These are phyloP conservation scores for Trichoderma brevicompactum DNA, from an alignment of 2,329 filamentous ascomycete species.

Conservation along the genomic window DNA sequence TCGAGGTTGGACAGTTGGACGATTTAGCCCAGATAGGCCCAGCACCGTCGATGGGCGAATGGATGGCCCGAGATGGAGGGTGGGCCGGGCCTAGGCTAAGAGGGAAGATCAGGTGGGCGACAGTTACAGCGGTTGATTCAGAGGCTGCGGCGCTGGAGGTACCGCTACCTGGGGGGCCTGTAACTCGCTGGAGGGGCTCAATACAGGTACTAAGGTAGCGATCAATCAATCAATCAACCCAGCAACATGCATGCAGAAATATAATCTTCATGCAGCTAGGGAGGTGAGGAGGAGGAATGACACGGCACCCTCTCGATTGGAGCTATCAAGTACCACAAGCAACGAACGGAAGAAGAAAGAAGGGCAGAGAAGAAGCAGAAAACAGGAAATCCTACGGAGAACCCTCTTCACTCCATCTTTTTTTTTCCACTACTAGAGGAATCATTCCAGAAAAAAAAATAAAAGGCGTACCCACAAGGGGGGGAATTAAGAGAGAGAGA, in stretches of 20 bases:
- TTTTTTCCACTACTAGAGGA: constrained; percentile 3
- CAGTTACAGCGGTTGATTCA: constrained; percentile 5
- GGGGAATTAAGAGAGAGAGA: neutral
- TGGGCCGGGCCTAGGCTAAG: constrained; percentile 24
- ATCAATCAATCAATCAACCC: too few species aligned
- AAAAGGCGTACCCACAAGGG: constrained; percentile 10
- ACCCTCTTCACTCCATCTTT: neutral
- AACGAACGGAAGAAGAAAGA: neutral
- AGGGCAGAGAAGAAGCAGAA: neutral
- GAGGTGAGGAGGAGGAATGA: too few species aligned
- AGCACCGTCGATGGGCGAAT: constrained; percentile 27
- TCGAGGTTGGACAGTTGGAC: constrained; percentile 24
- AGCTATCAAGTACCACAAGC: neutral
- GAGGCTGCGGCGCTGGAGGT: neutral
- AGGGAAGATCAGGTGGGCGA: constrained; percentile 15
- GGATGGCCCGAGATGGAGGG: constrained; percentile 29
- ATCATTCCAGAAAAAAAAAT: constrained; percentile 29
- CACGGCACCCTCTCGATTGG: too few species aligned
- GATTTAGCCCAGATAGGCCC: constrained; percentile 8
- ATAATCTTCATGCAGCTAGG: too few species aligned
- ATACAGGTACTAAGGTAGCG: neutral
- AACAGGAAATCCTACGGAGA: neutral
- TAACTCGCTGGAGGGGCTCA: neutral
- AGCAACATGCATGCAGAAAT: too few species aligned
- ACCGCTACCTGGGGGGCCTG: neutral